Percentiles rank a stretch among this genome's conserved stretches.
Conservation (phyloP, 352 stramenopile genomes). For the Pythium coloratum region DNA sequence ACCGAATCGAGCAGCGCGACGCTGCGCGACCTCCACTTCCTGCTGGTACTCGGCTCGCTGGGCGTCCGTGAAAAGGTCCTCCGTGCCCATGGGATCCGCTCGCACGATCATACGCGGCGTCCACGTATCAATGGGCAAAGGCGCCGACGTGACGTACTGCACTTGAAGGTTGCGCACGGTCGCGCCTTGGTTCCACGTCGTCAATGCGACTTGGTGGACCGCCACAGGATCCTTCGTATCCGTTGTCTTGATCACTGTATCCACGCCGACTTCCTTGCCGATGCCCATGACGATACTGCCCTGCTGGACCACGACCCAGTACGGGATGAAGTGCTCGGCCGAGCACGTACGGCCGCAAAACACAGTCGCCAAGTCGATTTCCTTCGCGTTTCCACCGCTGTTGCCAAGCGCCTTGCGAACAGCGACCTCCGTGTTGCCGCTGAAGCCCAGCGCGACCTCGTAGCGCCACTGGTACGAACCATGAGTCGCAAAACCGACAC, state of each 20-base stretch:
- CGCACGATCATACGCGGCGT: conserved; percentile 55
- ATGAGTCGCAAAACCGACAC: conserved; percentile 54
- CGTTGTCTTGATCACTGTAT: conserved; percentile 52
- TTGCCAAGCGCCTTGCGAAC: conserved; percentile 52
- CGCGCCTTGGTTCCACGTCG: conserved; percentile 64
- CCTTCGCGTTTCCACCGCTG: conserved; percentile 19
- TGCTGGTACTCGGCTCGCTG: conserved; percentile 53
- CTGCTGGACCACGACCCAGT: conserved; percentile 66
- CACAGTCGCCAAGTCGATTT: conserved; percentile 56
- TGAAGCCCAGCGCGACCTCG: conserved; percentile 66
- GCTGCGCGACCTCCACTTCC: conserved; percentile 43
- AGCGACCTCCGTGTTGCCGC: conserved; percentile 74
- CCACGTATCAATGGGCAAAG: conserved; percentile 41
- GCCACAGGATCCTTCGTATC: conserved; percentile 36
- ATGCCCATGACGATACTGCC: conserved; percentile 50
- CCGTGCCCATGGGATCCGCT: conserved; percentile 49
- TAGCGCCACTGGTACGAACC: conserved; percentile 49
- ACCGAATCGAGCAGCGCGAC: conserved; percentile 69
- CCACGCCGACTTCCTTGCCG: conserved; percentile 48
- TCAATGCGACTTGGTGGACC: conserved; percentile 56
- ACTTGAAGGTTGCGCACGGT: conserved; percentile 50
- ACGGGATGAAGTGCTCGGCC: conserved; percentile 53
- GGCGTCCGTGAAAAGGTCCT: conserved; percentile 57
- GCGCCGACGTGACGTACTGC: conserved; percentile 34
- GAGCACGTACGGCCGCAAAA: conserved; percentile 77